Conservation (phyloP, 805 yeast genomes). For the Cyberlindnera saturnus region DNA sequence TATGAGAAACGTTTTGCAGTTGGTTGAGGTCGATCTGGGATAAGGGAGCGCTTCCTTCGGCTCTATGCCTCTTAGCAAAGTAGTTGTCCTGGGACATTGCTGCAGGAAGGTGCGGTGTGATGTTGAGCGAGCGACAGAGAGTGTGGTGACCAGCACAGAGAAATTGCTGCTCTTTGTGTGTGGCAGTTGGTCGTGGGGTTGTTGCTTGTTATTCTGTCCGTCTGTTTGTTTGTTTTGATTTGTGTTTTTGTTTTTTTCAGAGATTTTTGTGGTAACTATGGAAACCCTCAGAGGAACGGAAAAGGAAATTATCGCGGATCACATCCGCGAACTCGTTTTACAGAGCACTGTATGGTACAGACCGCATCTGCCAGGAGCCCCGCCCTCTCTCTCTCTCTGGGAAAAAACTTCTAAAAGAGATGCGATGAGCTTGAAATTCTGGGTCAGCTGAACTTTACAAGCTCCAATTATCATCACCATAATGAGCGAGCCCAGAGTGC, state of each 20-base stretch:
- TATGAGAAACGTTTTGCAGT: slow-evolving; percentile 20
- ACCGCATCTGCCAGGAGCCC: background rate
- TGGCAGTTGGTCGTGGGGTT: too few relatives aligned
- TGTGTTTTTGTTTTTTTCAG: slow-evolving; percentile 1
- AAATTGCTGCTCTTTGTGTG: too few relatives aligned
- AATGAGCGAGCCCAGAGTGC: slow-evolving; percentile 17
- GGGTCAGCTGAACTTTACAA: background rate
- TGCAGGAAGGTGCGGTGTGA: background rate
- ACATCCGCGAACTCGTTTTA: background rate
- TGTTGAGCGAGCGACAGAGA: too few relatives aligned
- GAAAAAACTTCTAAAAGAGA: background rate
- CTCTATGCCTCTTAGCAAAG: slow-evolving; percentile 13
- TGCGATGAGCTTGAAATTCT: background rate
- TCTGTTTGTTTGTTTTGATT: background rate
- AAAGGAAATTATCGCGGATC: too few relatives aligned
- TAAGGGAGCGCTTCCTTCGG: slow-evolving; percentile 15
- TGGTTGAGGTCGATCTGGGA: slow-evolving; percentile 22
- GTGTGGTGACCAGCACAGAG: too few relatives aligned
- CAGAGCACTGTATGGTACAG: background rate
- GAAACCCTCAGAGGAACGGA: background rate
- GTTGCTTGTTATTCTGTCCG: too few relatives aligned
- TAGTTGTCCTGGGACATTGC: slow-evolving; percentile 22
- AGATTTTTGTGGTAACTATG: background rate
- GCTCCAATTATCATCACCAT: background rate
- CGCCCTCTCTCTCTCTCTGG: too few relatives aligned